Base-by-base conservation (phyloP, 352 stramenopile genomes). In the Pythium brachiatum region DNA sequence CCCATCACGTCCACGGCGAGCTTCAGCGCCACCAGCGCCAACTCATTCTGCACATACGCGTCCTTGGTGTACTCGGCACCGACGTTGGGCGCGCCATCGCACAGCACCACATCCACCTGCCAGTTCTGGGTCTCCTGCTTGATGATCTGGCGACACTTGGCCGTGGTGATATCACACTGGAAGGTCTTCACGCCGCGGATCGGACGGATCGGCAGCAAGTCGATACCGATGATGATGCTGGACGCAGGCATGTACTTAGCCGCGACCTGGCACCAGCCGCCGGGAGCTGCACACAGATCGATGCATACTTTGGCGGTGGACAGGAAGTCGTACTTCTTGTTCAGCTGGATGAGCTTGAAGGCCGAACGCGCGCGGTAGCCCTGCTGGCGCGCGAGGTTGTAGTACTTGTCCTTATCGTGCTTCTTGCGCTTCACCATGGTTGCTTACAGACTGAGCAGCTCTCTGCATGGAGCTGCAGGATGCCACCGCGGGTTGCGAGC, bases 321-420 rank as follows among this genome's bases (percentile, higher is more conserved):
- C 23, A 99, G 76, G 48, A 99, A 97, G 66, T 98, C 88, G 90
- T 98, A 99, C 83, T 99, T 98, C 72, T 98, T 97, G 86, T 99
- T 99, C 54, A 99, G 96, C 81, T 98, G 93, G 73, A 99, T 98
- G 36, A 99, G 87, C 88, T 99, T 99, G 85, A 99, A 99, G 21
- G 97, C 97, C 7, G 97, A 98, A 53, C 98, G 96, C 25, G 96
- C 97, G 70, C 98, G 92, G 78, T 99, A 99, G 18, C 98, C 97
- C 85, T 99, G 97, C 79, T 99, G 97, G 53, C 97, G 97, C 12
- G 97, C 97, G 56, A 99, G 77, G 73, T 98, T 96, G 79, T 99
- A 99, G 82, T 99, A 99, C 78, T 99, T 99, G 81, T 99, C 98
- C 79, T 98, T 98, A 72, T 99, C 96, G 79, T 95, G 89, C 87